These are phyloP conservation scores for Adansonia madagascariensis DNA, from an alignment of 441 rosid genomes.

Conservation along the genomic window DNA sequence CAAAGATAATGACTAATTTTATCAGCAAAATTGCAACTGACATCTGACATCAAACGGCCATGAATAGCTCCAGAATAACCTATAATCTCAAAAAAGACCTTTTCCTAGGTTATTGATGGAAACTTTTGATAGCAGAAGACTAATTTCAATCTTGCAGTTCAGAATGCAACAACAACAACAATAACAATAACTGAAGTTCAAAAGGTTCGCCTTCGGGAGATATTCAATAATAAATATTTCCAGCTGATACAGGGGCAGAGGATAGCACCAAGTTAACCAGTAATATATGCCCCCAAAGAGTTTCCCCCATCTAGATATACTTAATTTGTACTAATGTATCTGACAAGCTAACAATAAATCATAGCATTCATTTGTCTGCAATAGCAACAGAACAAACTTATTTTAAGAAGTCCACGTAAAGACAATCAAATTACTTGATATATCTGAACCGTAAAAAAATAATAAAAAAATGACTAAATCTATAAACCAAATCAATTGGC, in stretches of 20 bases:
- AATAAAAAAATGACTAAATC: not conserved
- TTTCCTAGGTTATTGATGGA: no score
- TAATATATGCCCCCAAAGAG: not conserved
- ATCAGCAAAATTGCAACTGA: no score
- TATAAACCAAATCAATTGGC: not conserved
- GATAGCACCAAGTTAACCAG: slow-evolving; percentile 6
- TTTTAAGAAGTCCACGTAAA: not conserved
- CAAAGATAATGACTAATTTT: no score
- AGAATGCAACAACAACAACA: no score
- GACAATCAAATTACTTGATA: slow-evolving; percentile 11
- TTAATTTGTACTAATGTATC: not conserved
- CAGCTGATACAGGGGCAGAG: not conserved
- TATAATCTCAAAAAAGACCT: no score
- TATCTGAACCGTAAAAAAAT: not conserved
- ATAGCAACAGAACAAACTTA: not conserved
- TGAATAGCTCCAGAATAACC: no score
- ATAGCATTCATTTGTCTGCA: not conserved
- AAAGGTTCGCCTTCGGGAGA: not conserved
- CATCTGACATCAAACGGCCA: no score
- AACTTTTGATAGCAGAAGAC: no score
- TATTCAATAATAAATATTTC: not conserved
- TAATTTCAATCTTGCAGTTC: no score
- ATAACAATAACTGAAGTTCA: no score
- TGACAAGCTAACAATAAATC: slow-evolving; percentile 10
- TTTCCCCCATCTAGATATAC: not conserved